Evolutionary conservation across 2,329 filamentous ascomycete species (phyloP).

Genomic region (Penicillium brevicompactum): DNA sequence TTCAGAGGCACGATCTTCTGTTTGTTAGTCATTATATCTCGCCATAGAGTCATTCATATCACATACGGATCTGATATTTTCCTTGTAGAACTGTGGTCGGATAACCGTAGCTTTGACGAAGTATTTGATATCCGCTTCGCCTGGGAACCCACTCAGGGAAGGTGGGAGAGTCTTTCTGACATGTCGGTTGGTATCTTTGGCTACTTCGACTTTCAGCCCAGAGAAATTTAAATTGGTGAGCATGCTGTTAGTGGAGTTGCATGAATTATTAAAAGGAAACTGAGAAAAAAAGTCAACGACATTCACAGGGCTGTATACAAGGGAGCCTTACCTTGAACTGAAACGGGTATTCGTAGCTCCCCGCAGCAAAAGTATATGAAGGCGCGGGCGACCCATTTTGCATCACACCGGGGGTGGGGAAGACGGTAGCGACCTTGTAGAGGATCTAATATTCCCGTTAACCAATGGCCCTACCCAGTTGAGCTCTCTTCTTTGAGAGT

Average conservation of each 20-base stretch:
- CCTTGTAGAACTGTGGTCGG: constrained; percentile 83
- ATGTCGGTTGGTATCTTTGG: constrained; percentile 58
- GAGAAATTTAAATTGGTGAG: constrained; percentile 50
- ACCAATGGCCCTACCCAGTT: background rate
- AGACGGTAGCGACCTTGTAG: constrained; percentile 51
- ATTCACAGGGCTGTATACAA: background rate
- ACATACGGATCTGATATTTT: constrained; percentile 70
- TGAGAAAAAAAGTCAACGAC: constrained; percentile 18
- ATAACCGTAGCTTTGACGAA: constrained; percentile 95
- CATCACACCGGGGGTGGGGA: constrained; percentile 47
- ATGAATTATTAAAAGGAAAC: constrained; percentile 55
- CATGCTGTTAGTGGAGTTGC: constrained; percentile 47
- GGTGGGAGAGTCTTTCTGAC: constrained; percentile 86
- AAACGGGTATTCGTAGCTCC: constrained; percentile 53
- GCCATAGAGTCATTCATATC: background rate
- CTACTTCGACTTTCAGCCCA: constrained; percentile 49
- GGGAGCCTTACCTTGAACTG: constrained; percentile 46
- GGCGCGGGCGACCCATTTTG: constrained; percentile 37
- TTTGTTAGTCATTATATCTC: background rate
- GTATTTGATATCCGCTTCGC: constrained; percentile 87
- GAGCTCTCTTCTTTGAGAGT: background rate
- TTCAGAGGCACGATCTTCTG: constrained; percentile 64
- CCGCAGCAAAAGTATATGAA: constrained; percentile 48
- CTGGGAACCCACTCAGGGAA: constrained; percentile 81
- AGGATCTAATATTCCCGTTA: constrained; percentile 39